phyloP scores from a whole-genome alignment of 1,139 yeast genomes.

The Zygoascus sp. region DNA sequence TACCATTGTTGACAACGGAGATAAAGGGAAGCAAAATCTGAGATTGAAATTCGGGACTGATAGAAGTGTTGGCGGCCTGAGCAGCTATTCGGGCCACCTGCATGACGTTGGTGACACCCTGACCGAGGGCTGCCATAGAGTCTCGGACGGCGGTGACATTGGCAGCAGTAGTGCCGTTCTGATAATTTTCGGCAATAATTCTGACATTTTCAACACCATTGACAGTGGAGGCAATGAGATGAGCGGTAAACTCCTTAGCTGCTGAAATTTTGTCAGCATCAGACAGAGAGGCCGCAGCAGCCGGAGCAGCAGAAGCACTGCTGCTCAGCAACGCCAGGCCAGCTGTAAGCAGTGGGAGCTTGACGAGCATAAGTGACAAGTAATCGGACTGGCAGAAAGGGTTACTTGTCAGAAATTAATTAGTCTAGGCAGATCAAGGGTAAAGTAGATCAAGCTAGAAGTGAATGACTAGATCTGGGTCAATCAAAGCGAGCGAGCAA shows the following conservation, averaged over 20 bases:
- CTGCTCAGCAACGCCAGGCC: background rate
- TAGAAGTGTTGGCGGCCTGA: background rate
- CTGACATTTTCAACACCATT: conserved; percentile 6
- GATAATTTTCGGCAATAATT: background rate
- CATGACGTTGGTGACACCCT: conserved; percentile 2
- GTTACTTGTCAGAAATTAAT: background rate
- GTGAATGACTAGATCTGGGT: too few species aligned
- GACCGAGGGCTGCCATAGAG: background rate
- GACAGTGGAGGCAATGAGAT: background rate
- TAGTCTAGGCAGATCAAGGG: too few species aligned
- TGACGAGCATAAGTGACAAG: background rate
- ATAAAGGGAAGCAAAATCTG: conserved; percentile 2
- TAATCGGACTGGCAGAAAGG: background rate
- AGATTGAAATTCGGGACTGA: background rate
- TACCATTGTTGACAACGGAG: conserved; percentile 2
- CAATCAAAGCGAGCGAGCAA: background rate
- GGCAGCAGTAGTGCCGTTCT: background rate
- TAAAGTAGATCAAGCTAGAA: too few species aligned
- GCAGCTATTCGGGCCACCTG: background rate
- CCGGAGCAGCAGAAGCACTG: background rate
- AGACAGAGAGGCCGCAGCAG: background rate
- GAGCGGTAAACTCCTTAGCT: background rate
- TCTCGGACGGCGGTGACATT: background rate
- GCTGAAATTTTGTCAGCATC: background rate
- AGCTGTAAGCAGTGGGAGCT: background rate